A percentile compares a stretch with the other conserved stretches of the same genome.
Conservation (phyloP, 768 basidiomycete genomes). For the Daedalea quercina region DNA sequence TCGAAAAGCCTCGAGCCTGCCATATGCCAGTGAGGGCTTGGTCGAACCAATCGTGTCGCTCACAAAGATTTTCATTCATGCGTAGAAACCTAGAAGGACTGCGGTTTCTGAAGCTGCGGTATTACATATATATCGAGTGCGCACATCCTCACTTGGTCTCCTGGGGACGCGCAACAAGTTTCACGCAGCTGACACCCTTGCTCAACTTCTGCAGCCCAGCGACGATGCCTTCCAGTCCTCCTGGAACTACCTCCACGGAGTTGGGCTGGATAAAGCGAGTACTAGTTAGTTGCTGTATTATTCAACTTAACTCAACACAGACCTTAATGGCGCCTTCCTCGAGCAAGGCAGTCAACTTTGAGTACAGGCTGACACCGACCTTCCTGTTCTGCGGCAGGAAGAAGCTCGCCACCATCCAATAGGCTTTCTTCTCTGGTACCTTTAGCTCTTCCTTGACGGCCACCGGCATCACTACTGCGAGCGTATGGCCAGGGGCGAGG, state of each 20-base stretch:
- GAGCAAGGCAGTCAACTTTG: constrained; percentile 7
- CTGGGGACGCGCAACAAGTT: neutral
- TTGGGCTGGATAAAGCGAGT: neutral
- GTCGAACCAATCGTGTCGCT: too few species aligned
- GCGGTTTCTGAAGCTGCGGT: too few species aligned
- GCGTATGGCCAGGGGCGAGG: constrained; percentile 17
- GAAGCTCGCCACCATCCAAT: neutral
- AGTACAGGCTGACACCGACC: constrained; percentile 4
- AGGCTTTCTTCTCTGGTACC: neutral
- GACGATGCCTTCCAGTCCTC: neutral
- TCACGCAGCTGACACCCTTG: neutral
- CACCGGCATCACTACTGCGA: constrained; percentile 10
- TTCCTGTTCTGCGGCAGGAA: neutral
- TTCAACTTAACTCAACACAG: neutral
- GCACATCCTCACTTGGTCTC: neutral
- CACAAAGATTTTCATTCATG: too few species aligned
- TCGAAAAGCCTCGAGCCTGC: too few species aligned
- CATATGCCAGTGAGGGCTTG: too few species aligned
- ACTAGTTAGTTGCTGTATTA: neutral
- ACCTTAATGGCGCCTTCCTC: constrained; percentile 9
- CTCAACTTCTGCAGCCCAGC: neutral
- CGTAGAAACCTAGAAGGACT: too few species aligned
- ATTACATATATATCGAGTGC: too few species aligned
- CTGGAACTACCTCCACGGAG: neutral
- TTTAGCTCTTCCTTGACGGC: constrained; percentile 3